Base-by-base conservation (phyloP, 257 asterid genomes). In the Petrea volubilis region DNA sequence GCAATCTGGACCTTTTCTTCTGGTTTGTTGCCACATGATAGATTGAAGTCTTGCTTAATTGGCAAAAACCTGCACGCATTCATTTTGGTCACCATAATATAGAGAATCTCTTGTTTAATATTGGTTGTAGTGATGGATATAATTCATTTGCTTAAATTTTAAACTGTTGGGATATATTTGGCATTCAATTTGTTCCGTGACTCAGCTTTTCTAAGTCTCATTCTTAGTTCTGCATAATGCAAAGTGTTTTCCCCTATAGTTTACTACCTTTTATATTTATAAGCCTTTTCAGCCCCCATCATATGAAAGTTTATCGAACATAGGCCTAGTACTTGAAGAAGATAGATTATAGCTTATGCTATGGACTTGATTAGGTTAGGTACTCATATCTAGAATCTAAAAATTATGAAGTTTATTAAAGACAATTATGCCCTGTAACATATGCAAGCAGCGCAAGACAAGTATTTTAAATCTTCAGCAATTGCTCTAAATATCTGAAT, bases 51-150 rank as follows among this genome's bases (percentile, higher is more conserved):
- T 88, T 88, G 92, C 85, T 88, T 90, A 83, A 82, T 80, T 78
- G 77, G 83, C 80, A 84, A 67, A 72, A 80, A 90, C 96, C 98
- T 93, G 98, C 97, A 93, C 68, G 87, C 81, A 87, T 82, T 90
- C 91, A 88, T 86, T 84, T 77, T 67, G 73, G 85, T 90, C 84
- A 93, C 85, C 85, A 84, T 64, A 81, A 76, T 75, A 83, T 53
- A 86, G 66, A 86, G 79, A 79, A 81, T 80, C 80, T 74, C 80
- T 81, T 73, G 71, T 63, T 70, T 74, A 60, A 58, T 47, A 74
- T 70, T 71, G 72, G 86, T 77, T 78, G 68, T 62, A 64, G 63
- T 46, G 79, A 81, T 74, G 72, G 77, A 73, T 78, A 59, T 72
- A 60, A 57, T 78, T 76, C 61, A 62, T 78, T 76, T 60, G 60